Evolutionary conservation across 2,329 filamentous ascomycete genomes (phyloP), one percentile per base, ranked within the genome.

Genomic region (Davidsoniella australis): DNA sequence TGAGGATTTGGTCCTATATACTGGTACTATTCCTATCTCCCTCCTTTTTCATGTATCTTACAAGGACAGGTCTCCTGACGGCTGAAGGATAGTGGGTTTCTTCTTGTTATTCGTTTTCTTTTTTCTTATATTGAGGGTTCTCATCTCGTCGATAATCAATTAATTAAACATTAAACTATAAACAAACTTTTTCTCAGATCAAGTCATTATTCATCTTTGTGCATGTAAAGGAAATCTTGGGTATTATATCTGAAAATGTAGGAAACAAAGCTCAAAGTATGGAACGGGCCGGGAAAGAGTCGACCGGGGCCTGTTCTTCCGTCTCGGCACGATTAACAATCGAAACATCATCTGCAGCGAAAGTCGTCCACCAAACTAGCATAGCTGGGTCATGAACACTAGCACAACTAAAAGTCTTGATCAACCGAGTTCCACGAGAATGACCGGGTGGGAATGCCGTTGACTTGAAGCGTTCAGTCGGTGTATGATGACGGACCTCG

Each of bases 321-420:
- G 17, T 14, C 10, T 33, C 41, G 8, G 43, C 29, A 12, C 3
- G 24, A 40, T n/a, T 33, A 4, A 48, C 47, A 24, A 23, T 26
- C 4, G 33, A 36, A 6, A 52, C 47, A 23, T 52, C 50, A 33
- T 52, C 50, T 4, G 41, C 47, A 8, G 47, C 38, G 46, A 52
- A 52, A 4, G 46, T 44, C 10, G 41, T 46, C 50, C 50, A 52
- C 47, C 50, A 52, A n/a, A 49, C 50, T 23, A 52, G n/a, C 14
- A 26, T 9, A 10, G 23, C 20, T 5, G 24, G 18, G 3, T 42
- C 37, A 10, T 47, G 12, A 3, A 20, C 24, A 8, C 14, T 23
- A 26, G 33, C 33, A 20, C 40, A 43, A 10, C 45, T 42, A 45
- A 48, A 51, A 14, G 38, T 42, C 36, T 48, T 51, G 39, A 48